Base-by-base conservation (phyloP, 1,284 basidiomycete species). In the Cerioporus squamosus region DNA sequence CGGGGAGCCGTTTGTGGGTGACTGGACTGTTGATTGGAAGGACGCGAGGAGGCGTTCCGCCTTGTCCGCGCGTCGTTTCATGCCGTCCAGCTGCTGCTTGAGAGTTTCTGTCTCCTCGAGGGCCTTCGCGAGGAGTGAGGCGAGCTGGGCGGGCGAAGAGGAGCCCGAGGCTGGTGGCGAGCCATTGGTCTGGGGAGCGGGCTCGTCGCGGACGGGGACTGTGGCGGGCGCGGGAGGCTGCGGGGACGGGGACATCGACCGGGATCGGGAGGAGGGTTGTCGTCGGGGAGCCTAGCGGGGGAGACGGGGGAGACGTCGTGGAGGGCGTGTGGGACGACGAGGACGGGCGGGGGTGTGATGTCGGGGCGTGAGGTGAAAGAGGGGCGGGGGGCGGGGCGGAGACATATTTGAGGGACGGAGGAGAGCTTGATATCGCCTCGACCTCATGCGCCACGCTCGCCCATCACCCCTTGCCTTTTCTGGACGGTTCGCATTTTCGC, bases 121-220 rank as follows among this genome's bases (percentile, higher is more conserved):
- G 51, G 80, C 76, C 26, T 78, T 74, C 6, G 81, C 69, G 68
- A 88, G 83, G 40, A 88, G 77, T 5, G 74, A 66, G 15, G 86
- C 85, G 65, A 89, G 83, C 59, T 82, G 79, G 1, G 83, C 72
- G 61, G 81, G 76, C n/a, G n/a, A n/a, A 33, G 77, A 73, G n/a
- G 68, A 66, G 52, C 64, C 33, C 40, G 64, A 58, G 33, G 57
- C 53, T 51, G 60, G 54, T 33, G 64, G 49, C 20, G 52, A 51
- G 55, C 56, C 55, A 15, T 60, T 57, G 40, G 55, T 44, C 18
- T 50, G 61, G 17, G 62, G 14, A 17, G 39, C 44, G 36, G 59
- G 51, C 46, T 63, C 60, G 51, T 56, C 56, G 24, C 52, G 56
- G 61, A 50, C 58, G 43, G 60, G 22, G 53, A 48, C 51, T 53